phyloP scores from a whole-genome alignment of 352 stramenopile genomes.

The Blastocystis sp. region DNA sequence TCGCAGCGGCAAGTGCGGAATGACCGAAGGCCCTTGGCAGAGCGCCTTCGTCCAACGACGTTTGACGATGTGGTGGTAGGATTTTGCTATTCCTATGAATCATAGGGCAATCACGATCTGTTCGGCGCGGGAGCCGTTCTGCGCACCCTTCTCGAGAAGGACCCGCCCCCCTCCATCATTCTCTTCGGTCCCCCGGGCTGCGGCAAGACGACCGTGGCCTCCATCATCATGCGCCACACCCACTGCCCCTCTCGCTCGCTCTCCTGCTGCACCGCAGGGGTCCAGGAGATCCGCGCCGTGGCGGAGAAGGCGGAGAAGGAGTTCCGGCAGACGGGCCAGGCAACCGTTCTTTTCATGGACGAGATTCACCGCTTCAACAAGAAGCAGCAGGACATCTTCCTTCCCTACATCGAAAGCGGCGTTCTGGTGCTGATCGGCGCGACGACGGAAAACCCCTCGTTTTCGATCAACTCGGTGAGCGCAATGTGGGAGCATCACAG shows the following conservation, averaged over 20 bases:
- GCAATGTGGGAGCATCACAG: background rate
- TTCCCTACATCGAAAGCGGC: slow-evolving; percentile 80
- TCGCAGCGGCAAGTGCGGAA: background rate
- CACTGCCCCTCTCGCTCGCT: slow-evolving; percentile 75
- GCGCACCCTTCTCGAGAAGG: slow-evolving; percentile 11
- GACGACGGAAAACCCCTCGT: slow-evolving; percentile 83
- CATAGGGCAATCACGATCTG: slow-evolving; percentile 75
- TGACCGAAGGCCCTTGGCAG: slow-evolving; percentile 74
- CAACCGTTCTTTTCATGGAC: slow-evolving; percentile 82
- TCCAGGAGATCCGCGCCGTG: slow-evolving; percentile 78
- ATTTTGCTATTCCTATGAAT: slow-evolving; percentile 77
- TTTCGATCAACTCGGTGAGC: slow-evolving; percentile 77
- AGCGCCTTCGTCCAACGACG: slow-evolving; percentile 77
- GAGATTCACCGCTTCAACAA: slow-evolving; percentile 85
- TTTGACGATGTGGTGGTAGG: slow-evolving; percentile 76
- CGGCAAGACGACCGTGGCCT: slow-evolving; percentile 81
- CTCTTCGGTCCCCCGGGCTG: slow-evolving; percentile 77
- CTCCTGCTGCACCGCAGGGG: slow-evolving; percentile 78
- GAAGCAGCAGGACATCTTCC: slow-evolving; percentile 82
- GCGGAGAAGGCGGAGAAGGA: slow-evolving; percentile 78
- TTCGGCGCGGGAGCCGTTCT: slow-evolving; percentile 76
- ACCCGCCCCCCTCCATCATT: slow-evolving; percentile 37
- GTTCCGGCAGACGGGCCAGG: slow-evolving; percentile 75
- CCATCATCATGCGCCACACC: slow-evolving; percentile 78
- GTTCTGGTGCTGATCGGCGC: slow-evolving; percentile 83